phyloP scores from a whole-genome alignment of 768 basidiomycete genomes.

The Tylopilus sp. region DNA sequence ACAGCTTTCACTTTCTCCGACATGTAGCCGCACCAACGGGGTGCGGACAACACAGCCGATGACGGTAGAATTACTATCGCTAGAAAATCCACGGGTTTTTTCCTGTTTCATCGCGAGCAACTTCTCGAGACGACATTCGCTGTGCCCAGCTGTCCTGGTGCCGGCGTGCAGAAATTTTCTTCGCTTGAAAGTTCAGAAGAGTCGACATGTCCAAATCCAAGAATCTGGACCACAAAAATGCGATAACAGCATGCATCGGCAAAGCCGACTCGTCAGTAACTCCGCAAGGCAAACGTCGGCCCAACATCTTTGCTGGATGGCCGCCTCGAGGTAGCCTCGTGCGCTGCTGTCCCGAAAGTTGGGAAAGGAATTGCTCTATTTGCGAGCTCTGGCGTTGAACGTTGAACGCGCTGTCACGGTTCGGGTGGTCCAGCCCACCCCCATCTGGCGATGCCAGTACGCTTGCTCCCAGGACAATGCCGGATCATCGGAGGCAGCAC shows the following conservation, averaged over 20 bases:
- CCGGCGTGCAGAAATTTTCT: neutral
- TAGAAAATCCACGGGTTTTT: neutral
- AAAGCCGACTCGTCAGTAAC: conserved; percentile 10
- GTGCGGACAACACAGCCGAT: conserved; percentile 8
- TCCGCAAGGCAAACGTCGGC: conserved; percentile 9
- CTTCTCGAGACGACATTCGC: neutral
- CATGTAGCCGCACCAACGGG: conserved; percentile 4
- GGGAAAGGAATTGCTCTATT: conserved; percentile 16
- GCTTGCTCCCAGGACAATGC: conserved; percentile 3
- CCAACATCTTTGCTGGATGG: conserved; percentile 5
- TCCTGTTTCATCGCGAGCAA: conserved; percentile 6
- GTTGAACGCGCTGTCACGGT: too few species aligned
- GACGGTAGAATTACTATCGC: neutral
- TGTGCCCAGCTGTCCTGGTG: neutral
- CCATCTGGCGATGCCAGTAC: too few species aligned
- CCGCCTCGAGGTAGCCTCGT: conserved; percentile 27
- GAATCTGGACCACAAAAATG: conserved; percentile 4
- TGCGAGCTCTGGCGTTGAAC: neutral
- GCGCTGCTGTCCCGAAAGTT: conserved; percentile 10
- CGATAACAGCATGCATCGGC: conserved; percentile 22
- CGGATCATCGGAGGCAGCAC: neutral
- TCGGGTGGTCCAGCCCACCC: too few species aligned
- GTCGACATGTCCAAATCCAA: conserved; percentile 1
- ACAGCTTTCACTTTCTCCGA: conserved; percentile 8
- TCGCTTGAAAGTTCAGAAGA: conserved; percentile 4